A percentile compares a stretch with the other conserved stretches of the same genome.
Evolutionary conservation across 2,329 filamentous ascomycete genomes (phyloP).

Genomic region (Penicillium sp.): DNA sequence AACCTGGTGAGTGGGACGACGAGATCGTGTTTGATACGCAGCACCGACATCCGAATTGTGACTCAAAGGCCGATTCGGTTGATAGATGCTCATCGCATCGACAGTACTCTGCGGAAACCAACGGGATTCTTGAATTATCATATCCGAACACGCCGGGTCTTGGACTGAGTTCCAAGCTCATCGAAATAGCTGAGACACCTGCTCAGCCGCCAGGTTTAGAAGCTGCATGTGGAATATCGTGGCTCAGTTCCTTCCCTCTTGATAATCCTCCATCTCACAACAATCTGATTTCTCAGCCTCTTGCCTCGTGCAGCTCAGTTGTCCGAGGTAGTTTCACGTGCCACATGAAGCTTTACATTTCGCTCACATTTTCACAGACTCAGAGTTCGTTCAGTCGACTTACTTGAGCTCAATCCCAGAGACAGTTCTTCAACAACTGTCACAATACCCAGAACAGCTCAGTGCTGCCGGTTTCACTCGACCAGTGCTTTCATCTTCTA

Average conservation of each 20-base stretch:
- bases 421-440: background rate
- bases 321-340: background rate
- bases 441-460: background rate
- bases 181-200: conserved; percentile 26
- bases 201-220: background rate
- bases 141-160: background rate
- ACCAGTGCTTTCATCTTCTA: background rate
- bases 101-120: background rate
- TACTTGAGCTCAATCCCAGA: conserved; percentile 5
- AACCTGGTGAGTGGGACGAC: background rate
- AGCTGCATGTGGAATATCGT: background rate
- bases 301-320: background rate
- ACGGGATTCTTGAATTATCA: background rate
- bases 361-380: background rate
- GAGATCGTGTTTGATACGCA: background rate
- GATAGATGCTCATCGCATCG: background rate
- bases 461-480: background rate
- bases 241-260: background rate
- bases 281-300: background rate
- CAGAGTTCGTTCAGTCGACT: background rate
- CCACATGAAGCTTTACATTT: background rate
- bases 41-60: background rate
- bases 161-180: background rate
- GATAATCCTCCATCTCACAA: background rate
- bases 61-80: background rate